Evolutionary conservation across 495 filamentous ascomycete species (phyloP).

Genomic region (Podospora appendiculata): DNA sequence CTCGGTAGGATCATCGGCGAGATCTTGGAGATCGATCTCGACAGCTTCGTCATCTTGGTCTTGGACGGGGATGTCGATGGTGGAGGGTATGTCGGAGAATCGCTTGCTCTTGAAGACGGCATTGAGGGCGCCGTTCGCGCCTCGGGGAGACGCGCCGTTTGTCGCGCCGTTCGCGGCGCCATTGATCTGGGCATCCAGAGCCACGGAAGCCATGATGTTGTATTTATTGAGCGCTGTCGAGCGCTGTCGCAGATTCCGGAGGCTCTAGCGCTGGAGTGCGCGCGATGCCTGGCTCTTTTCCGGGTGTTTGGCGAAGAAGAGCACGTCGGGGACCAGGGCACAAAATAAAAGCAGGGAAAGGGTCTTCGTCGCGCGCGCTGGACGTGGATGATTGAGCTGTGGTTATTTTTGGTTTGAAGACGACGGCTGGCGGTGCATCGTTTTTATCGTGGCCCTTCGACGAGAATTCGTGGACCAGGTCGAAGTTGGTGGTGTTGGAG

Average conservation of each 20-base stretch:
- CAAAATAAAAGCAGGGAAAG: no score
- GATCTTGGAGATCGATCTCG: constrained; percentile 83
- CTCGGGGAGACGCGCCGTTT: constrained; percentile 8
- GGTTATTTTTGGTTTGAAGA: background rate
- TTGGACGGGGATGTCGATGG: constrained; percentile 85
- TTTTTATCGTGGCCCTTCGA: background rate
- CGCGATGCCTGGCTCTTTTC: background rate
- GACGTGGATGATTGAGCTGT: no score
- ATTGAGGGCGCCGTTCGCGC: constrained; percentile 17
- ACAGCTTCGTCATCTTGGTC: constrained; percentile 76
- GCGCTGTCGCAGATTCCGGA: background rate
- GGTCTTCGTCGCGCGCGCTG: no score
- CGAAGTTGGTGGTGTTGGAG: background rate
- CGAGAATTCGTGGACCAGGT: background rate
- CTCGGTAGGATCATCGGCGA: constrained; percentile 92
- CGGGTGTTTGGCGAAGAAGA: no score
- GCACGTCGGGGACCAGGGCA: no score
- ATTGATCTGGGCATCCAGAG: constrained; percentile 21
- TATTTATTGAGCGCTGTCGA: background rate
- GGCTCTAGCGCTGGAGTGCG: background rate
- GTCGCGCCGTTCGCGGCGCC: constrained; percentile 13
- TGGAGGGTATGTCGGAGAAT: constrained; percentile 81
- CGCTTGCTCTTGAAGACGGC: constrained; percentile 37
- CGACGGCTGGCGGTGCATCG: background rate
- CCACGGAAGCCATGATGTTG: constrained; percentile 20